These are phyloP conservation scores for Aspergillus heteromorphus DNA, from an alignment of 495 filamentous ascomycete species.

Conservation along the genomic window DNA sequence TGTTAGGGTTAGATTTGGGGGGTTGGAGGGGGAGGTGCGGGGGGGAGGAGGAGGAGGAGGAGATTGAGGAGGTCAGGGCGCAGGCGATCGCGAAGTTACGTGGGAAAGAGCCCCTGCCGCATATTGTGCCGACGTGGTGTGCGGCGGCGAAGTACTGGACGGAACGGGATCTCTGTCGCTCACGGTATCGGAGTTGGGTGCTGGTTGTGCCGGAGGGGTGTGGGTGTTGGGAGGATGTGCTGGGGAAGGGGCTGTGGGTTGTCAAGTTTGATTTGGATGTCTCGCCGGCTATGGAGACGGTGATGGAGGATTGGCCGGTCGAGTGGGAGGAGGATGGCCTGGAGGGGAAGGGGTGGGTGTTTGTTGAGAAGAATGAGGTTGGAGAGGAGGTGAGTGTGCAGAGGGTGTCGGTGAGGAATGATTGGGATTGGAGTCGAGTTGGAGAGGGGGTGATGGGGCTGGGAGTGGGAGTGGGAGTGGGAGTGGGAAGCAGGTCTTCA, in stretches of 20 bases:
- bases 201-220: background rate
- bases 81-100: background rate
- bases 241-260: background rate
- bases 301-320: background rate
- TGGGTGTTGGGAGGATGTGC: background rate
- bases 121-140: constrained; percentile 2
- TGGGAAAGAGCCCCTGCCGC: background rate
- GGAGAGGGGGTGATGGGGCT: background rate
- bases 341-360: background rate
- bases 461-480: background rate
- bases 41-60: background rate
- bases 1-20: background rate
- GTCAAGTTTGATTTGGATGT: background rate
- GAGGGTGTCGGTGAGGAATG: background rate
- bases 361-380: background rate
- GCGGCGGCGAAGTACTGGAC: background rate
- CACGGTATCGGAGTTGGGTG: background rate
- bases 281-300: background rate
- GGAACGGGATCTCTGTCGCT: background rate
- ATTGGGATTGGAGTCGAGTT: background rate
- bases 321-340: background rate
- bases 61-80: background rate
- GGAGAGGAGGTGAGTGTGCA: background rate
- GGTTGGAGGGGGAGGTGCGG: background rate
- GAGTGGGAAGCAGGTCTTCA: background rate